Evolutionary conservation across 2,329 filamentous ascomycete species (phyloP), one percentile per base, ranked within the genome.

Genomic region (Pseudopithomyces chartarum): DNA sequence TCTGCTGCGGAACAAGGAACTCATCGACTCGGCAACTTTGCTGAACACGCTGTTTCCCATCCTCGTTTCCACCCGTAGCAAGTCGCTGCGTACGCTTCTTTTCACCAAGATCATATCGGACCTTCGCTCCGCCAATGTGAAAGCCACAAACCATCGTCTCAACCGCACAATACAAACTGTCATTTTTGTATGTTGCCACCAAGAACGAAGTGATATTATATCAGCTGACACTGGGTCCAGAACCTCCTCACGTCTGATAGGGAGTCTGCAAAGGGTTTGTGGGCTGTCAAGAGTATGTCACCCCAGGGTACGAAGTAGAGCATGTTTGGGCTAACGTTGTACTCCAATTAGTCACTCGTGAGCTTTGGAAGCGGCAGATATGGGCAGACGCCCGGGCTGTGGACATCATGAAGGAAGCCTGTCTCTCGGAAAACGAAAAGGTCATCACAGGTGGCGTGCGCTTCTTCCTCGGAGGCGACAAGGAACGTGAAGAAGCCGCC

Each of bases 361-460:
- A 99, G 79, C 81, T 99, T 70, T 99, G 95, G 95, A 96, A 93
- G 78, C 86, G 94, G 45, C 93, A 97, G 67, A 88, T 98, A 61
- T 99, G 95, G 95, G 92, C 90, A 10, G 95, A 99, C 69, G 86
- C 92, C 1, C 95, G 93, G 74, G 88, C 94, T 0, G 95, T 98
- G n/a, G 92, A 97, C 69, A 91, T 98, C 63, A 98, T 99, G 93
- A 96, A 96, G 78, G 90, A 97, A 77, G 92, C 94, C 0, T 88
- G 89, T 53, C 79, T 99, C 55, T 87, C 91, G 3, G 90, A 97
- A 50, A 96, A 97, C 66, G 91, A 96, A 67, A 99, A 99, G 79
- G 92, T 98, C 3, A 86, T 95, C 23, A 82, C 90, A 6, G 91
- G 92, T 15, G 93, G 91, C 43, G 91, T 96, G 13, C 86, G 92